Evolutionary conservation across 768 basidiomycete species (phyloP), one percentile per base, ranked within the genome.

Genomic region (Astraeus odoratus): DNA sequence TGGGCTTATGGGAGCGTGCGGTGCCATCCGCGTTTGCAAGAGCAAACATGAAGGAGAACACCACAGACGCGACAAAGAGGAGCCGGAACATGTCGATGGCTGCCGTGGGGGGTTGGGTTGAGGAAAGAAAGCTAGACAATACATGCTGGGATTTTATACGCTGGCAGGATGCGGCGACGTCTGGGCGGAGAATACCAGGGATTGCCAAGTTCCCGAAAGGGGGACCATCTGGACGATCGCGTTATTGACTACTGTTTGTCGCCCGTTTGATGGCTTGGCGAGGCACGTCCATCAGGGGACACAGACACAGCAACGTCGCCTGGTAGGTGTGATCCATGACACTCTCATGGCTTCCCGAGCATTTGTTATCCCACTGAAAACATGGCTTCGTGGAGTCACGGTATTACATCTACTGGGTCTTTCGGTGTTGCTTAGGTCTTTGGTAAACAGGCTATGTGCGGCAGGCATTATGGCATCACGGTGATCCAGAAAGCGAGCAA

Each of bases 31-130:
- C 18, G 29, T 13, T 22, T n/a, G 36, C 55, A 13, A 42, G 36
- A 20, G 45, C 44, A 19, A 49, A 41, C n/a, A 44, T 49, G 18
- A 48, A 16, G 24, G 36, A 52, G 8, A 49, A 27, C 4, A 58
- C 38, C 3, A 52, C 26, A 8, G 42, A 19, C 20, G 23, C 16
- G 46, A 47, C 20, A 16, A 15, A 35, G 12, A 59, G 51, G 43
- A 52, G 20, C 7, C 49, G 33, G 3, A 49, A 19, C 57, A 58
- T 58, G 30, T 27, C 34, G 31, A 9, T 4, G n/a, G 8, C 35
- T 16, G 5, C 8, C 2, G 5, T 12, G 29, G 15, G 29, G n/a
- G 25, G 20, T 1, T 5, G 20, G 37, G 13, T 41, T 26, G 39
- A 27, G n/a, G 26, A 3, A 19, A 26, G 2, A 23, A 15, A n/a